A percentile compares a stretch with the other conserved stretches of the same genome.
Conservation (phyloP, 1,284 basidiomycete genomes). For the Sporisorium graminicola region DNA sequence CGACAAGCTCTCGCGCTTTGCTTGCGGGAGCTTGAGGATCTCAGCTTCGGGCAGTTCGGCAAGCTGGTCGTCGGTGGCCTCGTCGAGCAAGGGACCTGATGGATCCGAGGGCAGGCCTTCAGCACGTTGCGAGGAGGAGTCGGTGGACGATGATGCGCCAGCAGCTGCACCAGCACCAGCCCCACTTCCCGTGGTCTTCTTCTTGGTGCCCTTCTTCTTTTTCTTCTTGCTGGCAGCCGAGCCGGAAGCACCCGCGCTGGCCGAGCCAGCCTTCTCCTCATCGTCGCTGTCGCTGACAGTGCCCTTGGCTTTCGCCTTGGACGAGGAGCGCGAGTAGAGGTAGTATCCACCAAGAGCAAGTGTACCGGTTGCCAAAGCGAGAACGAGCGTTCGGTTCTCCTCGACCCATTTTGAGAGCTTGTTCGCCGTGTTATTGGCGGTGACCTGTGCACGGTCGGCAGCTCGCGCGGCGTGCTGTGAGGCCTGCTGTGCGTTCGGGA, state of each 20-base stretch:
- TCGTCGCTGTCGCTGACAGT: slow-evolving; percentile 40
- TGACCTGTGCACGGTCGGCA: slow-evolving; percentile 46
- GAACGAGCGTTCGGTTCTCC: slow-evolving; percentile 63
- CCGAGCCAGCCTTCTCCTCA: slow-evolving; percentile 46
- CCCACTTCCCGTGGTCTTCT: slow-evolving; percentile 36
- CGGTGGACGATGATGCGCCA: slow-evolving; percentile 23
- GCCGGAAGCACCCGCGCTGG: slow-evolving; percentile 27
- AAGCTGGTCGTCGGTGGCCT: slow-evolving; percentile 63
- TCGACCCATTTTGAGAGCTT: slow-evolving; percentile 63
- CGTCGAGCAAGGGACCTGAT: slow-evolving; percentile 64
- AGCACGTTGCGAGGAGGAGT: slow-evolving; percentile 30
- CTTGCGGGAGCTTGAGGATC: slow-evolving; percentile 57
- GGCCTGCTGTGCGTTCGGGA: slow-evolving; percentile 50
- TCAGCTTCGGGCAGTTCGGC: slow-evolving; percentile 59
- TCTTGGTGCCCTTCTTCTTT: slow-evolving; percentile 65
- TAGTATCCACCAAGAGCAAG: slow-evolving; percentile 64
- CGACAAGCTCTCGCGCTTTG: slow-evolving; percentile 78
- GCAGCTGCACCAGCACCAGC: slow-evolving; percentile 7
- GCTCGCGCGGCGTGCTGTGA: slow-evolving; percentile 52
- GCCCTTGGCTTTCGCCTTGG: slow-evolving; percentile 38
- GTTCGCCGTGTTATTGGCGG: slow-evolving; percentile 58
- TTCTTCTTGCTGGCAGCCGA: slow-evolving; percentile 47
- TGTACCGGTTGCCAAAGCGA: slow-evolving; percentile 60
- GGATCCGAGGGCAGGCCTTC: slow-evolving; percentile 37
- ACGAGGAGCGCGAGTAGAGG: slow-evolving; percentile 49